phyloP scores from a whole-genome alignment of 2,329 filamentous ascomycete species.

The Aspergillus ochraceoroseus region DNA sequence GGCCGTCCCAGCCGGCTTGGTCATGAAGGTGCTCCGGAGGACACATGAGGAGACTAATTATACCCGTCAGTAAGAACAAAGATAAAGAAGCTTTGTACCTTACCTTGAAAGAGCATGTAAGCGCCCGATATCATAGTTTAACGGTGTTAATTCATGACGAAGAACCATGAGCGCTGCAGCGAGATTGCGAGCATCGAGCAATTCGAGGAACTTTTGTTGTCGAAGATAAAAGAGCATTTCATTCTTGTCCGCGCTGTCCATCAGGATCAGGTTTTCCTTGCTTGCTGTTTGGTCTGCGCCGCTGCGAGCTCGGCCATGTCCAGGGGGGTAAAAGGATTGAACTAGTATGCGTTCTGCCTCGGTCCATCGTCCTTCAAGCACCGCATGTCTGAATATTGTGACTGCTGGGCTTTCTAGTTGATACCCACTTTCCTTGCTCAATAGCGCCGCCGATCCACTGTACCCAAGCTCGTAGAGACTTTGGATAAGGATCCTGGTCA shows the following conservation, averaged over 20 bases:
- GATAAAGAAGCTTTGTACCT: conserved; percentile 14
- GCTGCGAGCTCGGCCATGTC: conserved; percentile 43
- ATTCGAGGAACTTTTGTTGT: conserved; percentile 91
- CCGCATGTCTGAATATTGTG: conserved; percentile 74
- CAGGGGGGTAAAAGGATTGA: conserved; percentile 43
- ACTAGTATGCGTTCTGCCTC: conserved; percentile 79
- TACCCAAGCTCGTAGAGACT: conserved; percentile 87
- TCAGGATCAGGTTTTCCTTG: conserved; percentile 63
- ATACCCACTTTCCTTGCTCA: conserved; percentile 78
- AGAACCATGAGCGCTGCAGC: conserved; percentile 73
- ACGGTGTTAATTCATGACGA: conserved; percentile 77
- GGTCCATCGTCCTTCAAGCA: conserved; percentile 74
- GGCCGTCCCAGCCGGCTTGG: conserved; percentile 81
- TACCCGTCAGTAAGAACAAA: neutral
- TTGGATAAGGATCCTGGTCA: conserved; percentile 88
- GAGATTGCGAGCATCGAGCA: conserved; percentile 72
- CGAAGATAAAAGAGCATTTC: conserved; percentile 83
- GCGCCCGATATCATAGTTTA: conserved; percentile 71
- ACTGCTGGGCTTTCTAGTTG: conserved; percentile 82
- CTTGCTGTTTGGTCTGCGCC: conserved; percentile 23
- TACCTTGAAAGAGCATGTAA: conserved; percentile 76
- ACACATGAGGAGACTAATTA: conserved; percentile 76
- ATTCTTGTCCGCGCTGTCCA: conserved; percentile 67
- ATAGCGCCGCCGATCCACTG: conserved; percentile 64
- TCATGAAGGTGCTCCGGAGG: conserved; percentile 68